Evolutionary conservation across 2,329 filamentous ascomycete genomes (phyloP).

Genomic region (Delphinella strobiligena): DNA sequence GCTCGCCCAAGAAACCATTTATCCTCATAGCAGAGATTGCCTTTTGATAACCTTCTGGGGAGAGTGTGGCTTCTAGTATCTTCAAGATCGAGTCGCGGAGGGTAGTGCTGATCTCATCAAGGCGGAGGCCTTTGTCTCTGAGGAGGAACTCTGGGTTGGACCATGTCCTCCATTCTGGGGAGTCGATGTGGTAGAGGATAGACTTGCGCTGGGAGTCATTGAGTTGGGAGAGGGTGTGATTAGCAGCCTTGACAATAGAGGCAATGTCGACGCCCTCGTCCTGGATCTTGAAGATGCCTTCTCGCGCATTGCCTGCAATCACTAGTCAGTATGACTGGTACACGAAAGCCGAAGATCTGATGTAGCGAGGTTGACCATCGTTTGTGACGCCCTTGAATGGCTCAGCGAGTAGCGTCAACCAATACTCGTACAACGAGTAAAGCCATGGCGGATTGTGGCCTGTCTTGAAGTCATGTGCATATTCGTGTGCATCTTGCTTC

Average conservation of each 20-base stretch:
- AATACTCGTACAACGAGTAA: constrained; percentile 11
- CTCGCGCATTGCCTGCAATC: constrained; percentile 13
- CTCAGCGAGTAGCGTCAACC: constrained; percentile 32
- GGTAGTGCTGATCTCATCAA: constrained; percentile 46
- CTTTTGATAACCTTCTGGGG: constrained; percentile 59
- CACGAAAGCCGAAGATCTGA: too few relatives aligned
- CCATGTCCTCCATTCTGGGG: constrained; percentile 59
- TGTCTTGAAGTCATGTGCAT: constrained; percentile 28
- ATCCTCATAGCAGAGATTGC: constrained; percentile 58
- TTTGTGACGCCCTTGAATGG: constrained; percentile 60
- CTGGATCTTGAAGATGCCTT: constrained; percentile 28
- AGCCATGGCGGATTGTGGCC: constrained; percentile 17
- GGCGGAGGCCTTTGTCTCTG: constrained; percentile 54
- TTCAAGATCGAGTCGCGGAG: constrained; percentile 40
- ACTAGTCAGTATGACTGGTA: not conserved
- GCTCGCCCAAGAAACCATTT: constrained; percentile 62
- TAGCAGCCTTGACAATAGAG: constrained; percentile 41
- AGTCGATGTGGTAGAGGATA: constrained; percentile 51
- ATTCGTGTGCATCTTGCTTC: constrained; percentile 48
- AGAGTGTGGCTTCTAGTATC: constrained; percentile 48
- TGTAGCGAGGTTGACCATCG: constrained; percentile 44
- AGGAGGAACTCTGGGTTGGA: constrained; percentile 64
- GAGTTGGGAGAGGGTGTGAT: constrained; percentile 35
- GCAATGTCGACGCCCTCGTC: constrained; percentile 53
- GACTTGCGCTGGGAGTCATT: constrained; percentile 36